Percentiles rank a stretch among this genome's conserved stretches.
Evolutionary conservation across 306 rosid species (phyloP).

Genomic region (Pterocarpus santalinus): DNA sequence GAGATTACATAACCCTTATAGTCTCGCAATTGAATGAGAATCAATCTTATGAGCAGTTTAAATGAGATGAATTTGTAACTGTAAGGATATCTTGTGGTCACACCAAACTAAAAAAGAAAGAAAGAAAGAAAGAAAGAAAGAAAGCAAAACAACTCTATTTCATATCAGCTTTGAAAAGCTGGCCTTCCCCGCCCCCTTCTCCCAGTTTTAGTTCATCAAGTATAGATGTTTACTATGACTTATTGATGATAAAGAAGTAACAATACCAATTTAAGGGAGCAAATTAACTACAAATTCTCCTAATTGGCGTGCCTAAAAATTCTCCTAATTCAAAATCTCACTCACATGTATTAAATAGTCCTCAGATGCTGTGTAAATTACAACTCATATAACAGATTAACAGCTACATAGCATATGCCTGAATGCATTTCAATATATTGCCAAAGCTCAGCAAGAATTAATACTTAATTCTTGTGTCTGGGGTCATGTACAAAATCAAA

Average conservation of each 20-base stretch:
- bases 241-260: background rate
- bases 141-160: conserved; percentile 5
- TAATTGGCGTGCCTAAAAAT: too few relatives aligned
- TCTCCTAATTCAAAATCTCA: too few relatives aligned
- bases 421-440: background rate
- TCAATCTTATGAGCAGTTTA: background rate
- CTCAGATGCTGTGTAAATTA: too few relatives aligned
- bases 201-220: background rate
- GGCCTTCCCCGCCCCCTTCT: background rate
- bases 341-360: too few relatives aligned
- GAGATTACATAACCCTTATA: background rate
- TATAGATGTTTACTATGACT: background rate
- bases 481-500: conserved; percentile 8
- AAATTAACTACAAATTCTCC: background rate
- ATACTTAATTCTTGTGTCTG: background rate
- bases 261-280: background rate
- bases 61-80: background rate
- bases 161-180: background rate
- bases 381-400: too few relatives aligned
- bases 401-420: background rate
- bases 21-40: background rate
- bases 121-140: background rate
- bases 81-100: background rate
- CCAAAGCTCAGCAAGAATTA: background rate
- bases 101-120: background rate